Conservation (phyloP, 768 basidiomycete genomes). For the Pulveroboletus sp. region DNA sequence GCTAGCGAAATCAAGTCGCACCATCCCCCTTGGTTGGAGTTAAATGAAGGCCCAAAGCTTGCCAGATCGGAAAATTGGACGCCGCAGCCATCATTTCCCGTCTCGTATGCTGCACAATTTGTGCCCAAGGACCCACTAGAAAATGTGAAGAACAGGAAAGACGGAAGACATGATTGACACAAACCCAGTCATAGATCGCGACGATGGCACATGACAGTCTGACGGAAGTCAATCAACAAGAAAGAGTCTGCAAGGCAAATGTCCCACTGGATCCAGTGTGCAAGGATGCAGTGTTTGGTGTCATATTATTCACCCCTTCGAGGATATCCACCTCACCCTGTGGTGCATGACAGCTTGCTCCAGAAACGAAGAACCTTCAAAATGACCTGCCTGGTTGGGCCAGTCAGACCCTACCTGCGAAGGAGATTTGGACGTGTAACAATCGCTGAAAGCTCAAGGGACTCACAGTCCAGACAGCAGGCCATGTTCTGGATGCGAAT, state of each 20-base stretch:
- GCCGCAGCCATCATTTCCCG: conserved; percentile 20
- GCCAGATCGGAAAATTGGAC: conserved; percentile 12
- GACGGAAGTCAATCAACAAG: neutral
- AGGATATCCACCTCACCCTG: conserved; percentile 45
- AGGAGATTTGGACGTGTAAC: no score
- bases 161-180: neutral
- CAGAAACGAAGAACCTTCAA: neutral
- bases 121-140: conserved; percentile 6
- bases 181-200: conserved; percentile 19
- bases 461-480: conserved; percentile 23
- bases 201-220: conserved; percentile 21
- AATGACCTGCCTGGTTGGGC: conserved; percentile 12
- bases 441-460: neutral
- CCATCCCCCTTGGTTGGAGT: conserved; percentile 37
- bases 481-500: conserved; percentile 20
- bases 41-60: conserved; percentile 27
- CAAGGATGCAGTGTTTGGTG: conserved; percentile 31
- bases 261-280: conserved; percentile 27
- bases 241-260: neutral
- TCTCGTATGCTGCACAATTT: conserved; percentile 22
- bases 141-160: conserved; percentile 1
- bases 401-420: conserved; percentile 16
- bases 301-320: conserved; percentile 42
- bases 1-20: conserved; percentile 2
- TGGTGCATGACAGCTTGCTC: neutral